Conservation (phyloP, 2,329 filamentous ascomycete species). For the Fusarium phyllophilum region DNA sequence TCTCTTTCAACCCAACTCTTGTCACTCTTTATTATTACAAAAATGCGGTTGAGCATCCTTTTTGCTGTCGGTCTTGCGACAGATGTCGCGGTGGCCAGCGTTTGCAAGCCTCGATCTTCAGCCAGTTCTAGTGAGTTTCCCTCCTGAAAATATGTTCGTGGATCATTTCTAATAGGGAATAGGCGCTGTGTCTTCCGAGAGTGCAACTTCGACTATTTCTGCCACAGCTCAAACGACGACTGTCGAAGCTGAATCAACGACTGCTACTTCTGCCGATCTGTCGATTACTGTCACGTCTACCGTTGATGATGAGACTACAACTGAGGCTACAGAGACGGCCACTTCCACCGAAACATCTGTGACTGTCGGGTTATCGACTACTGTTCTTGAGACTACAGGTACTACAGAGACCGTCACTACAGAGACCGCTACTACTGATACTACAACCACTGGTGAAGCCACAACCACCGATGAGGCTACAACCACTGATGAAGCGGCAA, state of each 20-base stretch:
- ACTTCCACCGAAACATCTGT: background rate
- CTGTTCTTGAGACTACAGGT: background rate
- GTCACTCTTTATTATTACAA: background rate
- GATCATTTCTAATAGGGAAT: too few relatives aligned
- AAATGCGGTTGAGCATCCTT: background rate
- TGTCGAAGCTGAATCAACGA: background rate
- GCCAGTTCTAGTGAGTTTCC: background rate
- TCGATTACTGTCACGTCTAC: background rate
- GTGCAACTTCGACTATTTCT: background rate
- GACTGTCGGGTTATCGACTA: background rate
- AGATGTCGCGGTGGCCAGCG: background rate
- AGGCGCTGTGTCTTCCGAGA: background rate
- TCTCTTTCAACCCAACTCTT: background rate
- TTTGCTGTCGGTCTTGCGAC: background rate
- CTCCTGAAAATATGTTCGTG: background rate
- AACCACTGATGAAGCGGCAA: background rate
- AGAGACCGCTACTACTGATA: background rate
- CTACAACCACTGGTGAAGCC: background rate
- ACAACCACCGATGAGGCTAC: background rate
- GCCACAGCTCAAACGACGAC: background rate
- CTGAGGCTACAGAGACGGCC: background rate
- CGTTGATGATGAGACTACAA: background rate
- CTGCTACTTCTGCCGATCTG: background rate
- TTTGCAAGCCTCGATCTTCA: background rate
- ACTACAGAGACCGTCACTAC: background rate